phyloP scores from a whole-genome alignment of 1,284 basidiomycete species.

The Trichosporon ovoides region DNA sequence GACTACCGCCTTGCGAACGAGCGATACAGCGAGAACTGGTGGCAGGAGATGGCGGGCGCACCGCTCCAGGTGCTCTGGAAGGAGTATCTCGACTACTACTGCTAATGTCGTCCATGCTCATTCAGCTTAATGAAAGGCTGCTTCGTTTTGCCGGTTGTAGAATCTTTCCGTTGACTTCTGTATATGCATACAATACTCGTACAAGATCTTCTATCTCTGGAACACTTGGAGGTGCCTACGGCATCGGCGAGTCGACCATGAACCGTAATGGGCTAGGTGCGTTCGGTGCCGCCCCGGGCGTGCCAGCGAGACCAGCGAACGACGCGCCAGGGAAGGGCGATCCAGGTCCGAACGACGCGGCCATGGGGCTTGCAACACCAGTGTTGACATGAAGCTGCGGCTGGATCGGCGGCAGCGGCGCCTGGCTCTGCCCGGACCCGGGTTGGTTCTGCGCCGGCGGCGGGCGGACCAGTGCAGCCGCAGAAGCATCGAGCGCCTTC shows the following conservation, averaged over 20 bases:
- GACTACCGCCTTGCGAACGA: slow-evolving; percentile 27
- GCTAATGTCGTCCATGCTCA: too few relatives aligned
- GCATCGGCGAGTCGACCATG: not conserved
- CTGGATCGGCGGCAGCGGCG: not conserved
- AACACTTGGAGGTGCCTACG: too few relatives aligned
- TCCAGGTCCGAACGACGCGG: not conserved
- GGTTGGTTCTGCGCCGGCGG: too few relatives aligned
- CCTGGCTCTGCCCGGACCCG: not conserved
- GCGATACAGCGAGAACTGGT: slow-evolving; percentile 28
- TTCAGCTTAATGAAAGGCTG: too few relatives aligned
- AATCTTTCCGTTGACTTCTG: not conserved
- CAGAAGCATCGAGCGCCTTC: slow-evolving; percentile 12
- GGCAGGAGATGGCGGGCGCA: slow-evolving; percentile 32
- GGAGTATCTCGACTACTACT: slow-evolving; percentile 31
- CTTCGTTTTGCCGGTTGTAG: too few relatives aligned
- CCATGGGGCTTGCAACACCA: not conserved
- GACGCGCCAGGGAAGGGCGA: not conserved
- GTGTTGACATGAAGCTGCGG: not conserved
- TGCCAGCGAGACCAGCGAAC: not conserved
- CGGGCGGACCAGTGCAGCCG: not conserved
- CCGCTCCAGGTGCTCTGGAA: slow-evolving; percentile 27
- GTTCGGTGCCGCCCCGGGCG: not conserved
- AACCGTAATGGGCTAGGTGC: not conserved
- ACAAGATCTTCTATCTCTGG: not conserved
- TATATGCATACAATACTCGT: slow-evolving; percentile 4